Conservation (phyloP, 495 filamentous ascomycete genomes). For the Neurospora discreta region DNA sequence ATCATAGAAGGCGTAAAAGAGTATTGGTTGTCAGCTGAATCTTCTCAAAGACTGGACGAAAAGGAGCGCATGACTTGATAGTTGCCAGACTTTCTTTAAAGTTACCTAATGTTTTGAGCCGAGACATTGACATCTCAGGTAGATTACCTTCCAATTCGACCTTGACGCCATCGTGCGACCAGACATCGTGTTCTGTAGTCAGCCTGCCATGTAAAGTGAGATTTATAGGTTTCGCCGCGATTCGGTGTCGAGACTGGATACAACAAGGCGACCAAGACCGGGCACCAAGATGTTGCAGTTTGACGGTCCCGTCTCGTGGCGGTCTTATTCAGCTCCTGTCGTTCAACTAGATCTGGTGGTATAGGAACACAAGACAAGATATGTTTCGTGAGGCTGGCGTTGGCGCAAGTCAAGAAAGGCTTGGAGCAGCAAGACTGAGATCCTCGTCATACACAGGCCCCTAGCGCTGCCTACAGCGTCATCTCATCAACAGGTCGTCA, state of each 20-base stretch:
- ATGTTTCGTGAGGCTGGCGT: neutral
- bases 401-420: neutral
- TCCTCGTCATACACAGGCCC: too few relatives aligned
- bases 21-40: neutral
- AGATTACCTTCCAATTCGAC: neutral
- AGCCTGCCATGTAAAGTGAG: neutral
- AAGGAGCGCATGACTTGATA: neutral
- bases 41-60: neutral
- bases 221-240: neutral
- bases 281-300: neutral
- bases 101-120: neutral
- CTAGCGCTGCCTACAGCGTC: neutral
- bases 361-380: neutral
- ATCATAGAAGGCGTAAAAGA: neutral
- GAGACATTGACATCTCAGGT: neutral
- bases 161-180: neutral
- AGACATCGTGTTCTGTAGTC: neutral
- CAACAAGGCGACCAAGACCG: neutral
- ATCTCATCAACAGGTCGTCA: neutral
- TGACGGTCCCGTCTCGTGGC: neutral
- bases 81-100: neutral
- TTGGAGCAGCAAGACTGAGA: neutral
- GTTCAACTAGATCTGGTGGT: neutral
- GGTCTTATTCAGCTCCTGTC: neutral
- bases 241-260: neutral